These are phyloP conservation scores for Henckelia pumila DNA, from an alignment of 257 asterid species.

Conservation along the genomic window DNA sequence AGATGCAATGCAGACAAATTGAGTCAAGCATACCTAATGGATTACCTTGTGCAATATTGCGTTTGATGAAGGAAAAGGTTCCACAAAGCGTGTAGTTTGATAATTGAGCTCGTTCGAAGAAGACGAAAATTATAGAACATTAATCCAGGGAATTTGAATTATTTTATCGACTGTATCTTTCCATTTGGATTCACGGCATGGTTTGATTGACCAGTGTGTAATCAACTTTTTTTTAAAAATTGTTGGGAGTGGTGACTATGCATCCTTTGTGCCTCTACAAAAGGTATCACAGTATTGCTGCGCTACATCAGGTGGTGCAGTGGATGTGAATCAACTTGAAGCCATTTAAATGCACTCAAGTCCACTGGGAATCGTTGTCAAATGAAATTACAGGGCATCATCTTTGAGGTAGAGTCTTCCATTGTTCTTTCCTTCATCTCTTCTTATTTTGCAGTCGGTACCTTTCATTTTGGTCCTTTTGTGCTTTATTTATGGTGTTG, in stretches of 20 bases:
- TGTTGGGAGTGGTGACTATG: background rate
- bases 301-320: background rate
- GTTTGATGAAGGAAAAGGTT: conserved; percentile 15
- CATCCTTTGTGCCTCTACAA: background rate
- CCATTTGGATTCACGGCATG: conserved; percentile 19
- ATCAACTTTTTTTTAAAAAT: background rate
- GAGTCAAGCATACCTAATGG: conserved; percentile 10
- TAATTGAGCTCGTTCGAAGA: conserved; percentile 21
- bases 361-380: background rate
- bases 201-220: conserved; percentile 27
- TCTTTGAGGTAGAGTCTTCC: background rate
- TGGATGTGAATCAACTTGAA: background rate
- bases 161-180: conserved; percentile 24
- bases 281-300: background rate
- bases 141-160: conserved; percentile 27
- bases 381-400: background rate
- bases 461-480: background rate
- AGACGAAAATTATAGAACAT: conserved; percentile 20
- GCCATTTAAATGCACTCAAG: background rate
- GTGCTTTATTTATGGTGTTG: background rate
- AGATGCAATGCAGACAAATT: conserved; percentile 43
- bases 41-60: conserved; percentile 17
- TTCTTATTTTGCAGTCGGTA: background rate
- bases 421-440: background rate
- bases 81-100: background rate